A percentile compares a stretch with the other conserved stretches of the same genome.
These are phyloP conservation scores for Quercus engelmannii DNA, from an alignment of 306 rosid genomes.

Conservation along the genomic window DNA sequence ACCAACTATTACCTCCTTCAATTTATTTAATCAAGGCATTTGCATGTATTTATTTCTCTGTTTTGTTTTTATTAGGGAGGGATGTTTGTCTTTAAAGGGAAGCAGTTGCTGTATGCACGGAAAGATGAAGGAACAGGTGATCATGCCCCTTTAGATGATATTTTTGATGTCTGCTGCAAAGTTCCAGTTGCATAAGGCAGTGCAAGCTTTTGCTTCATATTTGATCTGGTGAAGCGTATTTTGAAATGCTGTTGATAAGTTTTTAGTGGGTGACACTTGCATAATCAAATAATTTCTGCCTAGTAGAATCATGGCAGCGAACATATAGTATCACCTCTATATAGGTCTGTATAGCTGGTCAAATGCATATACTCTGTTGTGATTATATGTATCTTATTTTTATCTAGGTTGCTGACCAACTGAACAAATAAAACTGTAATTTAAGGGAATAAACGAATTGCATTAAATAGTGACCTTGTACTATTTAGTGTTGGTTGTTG, in stretches of 20 bases:
- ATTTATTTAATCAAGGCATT: background rate
- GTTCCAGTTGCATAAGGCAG: constrained; percentile 32
- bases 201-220: background rate
- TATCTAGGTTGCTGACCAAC: background rate
- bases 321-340: background rate
- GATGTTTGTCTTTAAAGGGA: constrained; percentile 82
- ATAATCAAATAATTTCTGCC: background rate
- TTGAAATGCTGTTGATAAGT: background rate
- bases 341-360: background rate
- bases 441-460: background rate
- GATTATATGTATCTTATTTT: background rate
- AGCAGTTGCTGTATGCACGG: constrained; percentile 69
- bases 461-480: background rate
- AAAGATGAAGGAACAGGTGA: constrained; percentile 90
- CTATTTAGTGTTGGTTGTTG: too few species aligned
- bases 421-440: background rate
- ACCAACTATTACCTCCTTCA: background rate
- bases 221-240: background rate
- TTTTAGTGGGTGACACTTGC: background rate
- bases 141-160: constrained; percentile 76
- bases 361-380: background rate
- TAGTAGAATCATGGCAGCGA: background rate
- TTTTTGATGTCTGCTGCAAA: constrained; percentile 58
- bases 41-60: background rate
- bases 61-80: constrained; percentile 57